Percentiles rank a stretch among this genome's conserved stretches.
Conservation (phyloP, 2,329 filamentous ascomycete genomes). For the Colletotrichum phormii region DNA sequence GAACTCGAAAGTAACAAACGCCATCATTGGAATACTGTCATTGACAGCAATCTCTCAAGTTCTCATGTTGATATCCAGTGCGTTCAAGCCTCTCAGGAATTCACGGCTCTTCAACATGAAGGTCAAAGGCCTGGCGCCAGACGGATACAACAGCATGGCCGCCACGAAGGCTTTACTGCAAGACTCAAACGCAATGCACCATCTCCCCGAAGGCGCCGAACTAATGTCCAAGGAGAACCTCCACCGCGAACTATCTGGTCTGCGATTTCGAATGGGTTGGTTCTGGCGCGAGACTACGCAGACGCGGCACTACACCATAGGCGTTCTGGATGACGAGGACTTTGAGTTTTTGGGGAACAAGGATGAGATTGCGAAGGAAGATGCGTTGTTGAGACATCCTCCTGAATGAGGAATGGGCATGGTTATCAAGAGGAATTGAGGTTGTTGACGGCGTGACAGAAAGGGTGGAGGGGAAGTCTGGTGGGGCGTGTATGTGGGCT, state of each 20-base stretch:
- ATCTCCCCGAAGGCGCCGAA: neutral
- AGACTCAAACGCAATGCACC: neutral
- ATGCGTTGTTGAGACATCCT: too few species aligned
- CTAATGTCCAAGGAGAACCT: neutral
- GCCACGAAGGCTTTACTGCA: too few species aligned
- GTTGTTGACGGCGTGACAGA: too few species aligned
- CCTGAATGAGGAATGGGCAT: too few species aligned
- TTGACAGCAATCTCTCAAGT: neutral
- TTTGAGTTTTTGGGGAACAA: too few species aligned
- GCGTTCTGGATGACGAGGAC: neutral
- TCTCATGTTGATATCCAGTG: neutral
- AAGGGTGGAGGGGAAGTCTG: too few species aligned
- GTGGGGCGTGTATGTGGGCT: too few species aligned
- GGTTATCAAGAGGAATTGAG: too few species aligned
- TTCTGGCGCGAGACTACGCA: neutral
- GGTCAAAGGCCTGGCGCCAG: too few species aligned
- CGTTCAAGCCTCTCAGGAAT: neutral
- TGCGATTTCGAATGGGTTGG: slow-evolving; percentile 17
- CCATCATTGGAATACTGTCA: neutral
- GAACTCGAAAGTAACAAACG: neutral
- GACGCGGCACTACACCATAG: neutral
- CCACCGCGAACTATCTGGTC: too few species aligned
- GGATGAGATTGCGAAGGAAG: too few species aligned
- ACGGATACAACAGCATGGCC: too few species aligned
- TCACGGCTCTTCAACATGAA: neutral